Evolutionary conservation across 2,329 filamentous ascomycete species (phyloP).

Genomic region (Aspergillus sp.): DNA sequence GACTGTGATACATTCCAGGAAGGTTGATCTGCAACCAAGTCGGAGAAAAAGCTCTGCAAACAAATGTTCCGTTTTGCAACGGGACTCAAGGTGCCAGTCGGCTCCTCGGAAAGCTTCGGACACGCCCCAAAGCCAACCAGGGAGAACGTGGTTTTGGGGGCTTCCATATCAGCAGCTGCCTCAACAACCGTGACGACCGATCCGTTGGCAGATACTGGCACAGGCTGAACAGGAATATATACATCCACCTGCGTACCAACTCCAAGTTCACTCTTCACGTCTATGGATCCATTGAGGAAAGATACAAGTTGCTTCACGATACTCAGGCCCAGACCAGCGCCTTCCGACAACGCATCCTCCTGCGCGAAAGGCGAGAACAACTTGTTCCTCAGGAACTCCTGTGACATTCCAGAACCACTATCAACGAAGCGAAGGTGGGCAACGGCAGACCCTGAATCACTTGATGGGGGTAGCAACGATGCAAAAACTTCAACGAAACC

Average conservation of each 20-base stretch:
- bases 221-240: conserved; percentile 20
- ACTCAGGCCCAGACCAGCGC: conserved; percentile 62
- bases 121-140: conserved; percentile 27
- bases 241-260: conserved; percentile 25
- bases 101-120: conserved; percentile 25
- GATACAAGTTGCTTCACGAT: conserved; percentile 59
- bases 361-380: conserved; percentile 63
- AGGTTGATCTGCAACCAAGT: conserved; percentile 17
- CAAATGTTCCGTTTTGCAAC: conserved; percentile 28
- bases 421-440: conserved; percentile 52
- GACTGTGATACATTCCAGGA: conserved; percentile 21
- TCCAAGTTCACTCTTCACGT: conserved; percentile 44
- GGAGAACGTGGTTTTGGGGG: conserved; percentile 7
- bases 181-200: neutral
- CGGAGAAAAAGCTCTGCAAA: conserved; percentile 23
- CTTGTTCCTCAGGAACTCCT: conserved; percentile 57
- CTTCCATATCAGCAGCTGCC: neutral
- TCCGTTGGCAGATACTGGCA: neutral
- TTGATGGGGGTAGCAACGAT: conserved; percentile 6
- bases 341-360: conserved; percentile 57
- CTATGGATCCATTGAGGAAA: conserved; percentile 56
- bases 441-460: conserved; percentile 11
- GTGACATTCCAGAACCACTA: conserved; percentile 64
- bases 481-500: conserved; percentile 25
- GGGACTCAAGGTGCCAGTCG: conserved; percentile 25